A percentile compares a stretch with the other conserved stretches of the same genome.
Evolutionary conservation across 2,329 filamentous ascomycete genomes (phyloP).

Genomic region (Trichoderma polysporum): DNA sequence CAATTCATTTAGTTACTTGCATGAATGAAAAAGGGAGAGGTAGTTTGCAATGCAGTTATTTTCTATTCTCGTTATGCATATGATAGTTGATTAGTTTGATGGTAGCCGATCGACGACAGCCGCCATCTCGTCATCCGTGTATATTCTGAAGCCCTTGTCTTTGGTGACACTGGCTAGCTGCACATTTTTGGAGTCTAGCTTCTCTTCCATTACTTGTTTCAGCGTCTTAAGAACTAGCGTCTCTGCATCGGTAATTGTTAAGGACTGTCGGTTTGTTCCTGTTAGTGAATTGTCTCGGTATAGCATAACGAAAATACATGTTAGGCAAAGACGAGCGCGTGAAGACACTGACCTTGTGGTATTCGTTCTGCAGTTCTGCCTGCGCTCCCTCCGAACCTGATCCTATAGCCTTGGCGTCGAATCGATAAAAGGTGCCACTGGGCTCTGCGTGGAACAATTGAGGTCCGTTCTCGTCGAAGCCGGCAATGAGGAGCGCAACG

Average conservation of each 20-base stretch:
- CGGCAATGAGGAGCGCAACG: slow-evolving; percentile 92
- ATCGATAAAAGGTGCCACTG: slow-evolving; percentile 97
- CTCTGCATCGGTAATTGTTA: slow-evolving; percentile 90
- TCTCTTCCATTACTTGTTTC: slow-evolving; percentile 99
- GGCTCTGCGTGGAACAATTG: slow-evolving; percentile 98
- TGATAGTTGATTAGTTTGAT: slow-evolving; percentile 50
- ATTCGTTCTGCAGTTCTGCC: slow-evolving; percentile 97
- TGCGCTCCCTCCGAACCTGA: slow-evolving; percentile 97
- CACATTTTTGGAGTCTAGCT: slow-evolving; percentile 97
- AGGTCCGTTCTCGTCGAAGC: slow-evolving; percentile 95
- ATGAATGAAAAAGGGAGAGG: neutral
- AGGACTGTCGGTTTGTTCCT: slow-evolving; percentile 53
- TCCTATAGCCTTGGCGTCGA: slow-evolving; percentile 98
- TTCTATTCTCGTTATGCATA: slow-evolving; percentile 23
- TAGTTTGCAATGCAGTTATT: neutral
- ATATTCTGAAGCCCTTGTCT: slow-evolving; percentile 98
- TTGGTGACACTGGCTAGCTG: slow-evolving; percentile 97
- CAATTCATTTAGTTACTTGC: neutral
- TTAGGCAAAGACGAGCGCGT: neutral
- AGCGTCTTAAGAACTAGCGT: slow-evolving; percentile 94
- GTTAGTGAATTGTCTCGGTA: slow-evolving; percentile 17
- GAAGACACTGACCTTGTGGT: slow-evolving; percentile 69
- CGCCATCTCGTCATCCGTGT: slow-evolving; percentile 96
- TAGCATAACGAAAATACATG: neutral
- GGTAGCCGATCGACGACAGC: slow-evolving; percentile 81